Percentiles rank a stretch among this genome's conserved stretches.
Conservation (phyloP, 192 early-diverging fungal genomes). For the Lunasporangiospora selenospora region DNA sequence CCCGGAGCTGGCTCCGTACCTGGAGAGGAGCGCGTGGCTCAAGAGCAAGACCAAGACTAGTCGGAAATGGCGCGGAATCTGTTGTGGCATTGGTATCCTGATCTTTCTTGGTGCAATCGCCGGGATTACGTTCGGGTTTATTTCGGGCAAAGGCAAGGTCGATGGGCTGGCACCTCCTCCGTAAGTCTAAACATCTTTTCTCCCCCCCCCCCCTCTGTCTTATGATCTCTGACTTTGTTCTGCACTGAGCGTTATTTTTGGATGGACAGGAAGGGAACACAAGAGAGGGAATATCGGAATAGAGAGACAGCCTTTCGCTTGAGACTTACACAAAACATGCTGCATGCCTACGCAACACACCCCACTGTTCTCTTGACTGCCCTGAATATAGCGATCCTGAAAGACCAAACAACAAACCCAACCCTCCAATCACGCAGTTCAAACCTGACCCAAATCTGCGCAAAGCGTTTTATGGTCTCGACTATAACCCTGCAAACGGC, state of each 20-base stretch:
- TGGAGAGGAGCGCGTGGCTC: slow-evolving; percentile 21
- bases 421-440: slow-evolving; percentile 21
- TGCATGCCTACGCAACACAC: too few species aligned
- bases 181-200: too few species aligned
- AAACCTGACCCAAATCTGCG: slow-evolving; percentile 35
- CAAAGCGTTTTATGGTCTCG: slow-evolving; percentile 51
- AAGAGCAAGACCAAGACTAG: slow-evolving; percentile 18
- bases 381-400: slow-evolving; percentile 15
- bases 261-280: too few species aligned
- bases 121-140: slow-evolving; percentile 22
- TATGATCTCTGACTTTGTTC: too few species aligned
- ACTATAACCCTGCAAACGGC: slow-evolving; percentile 47
- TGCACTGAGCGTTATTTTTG: too few species aligned
- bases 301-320: too few species aligned
- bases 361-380: too few species aligned
- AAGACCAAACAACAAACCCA: slow-evolving; percentile 5
- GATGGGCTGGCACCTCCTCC: slow-evolving; percentile 33
- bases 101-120: slow-evolving; percentile 17
- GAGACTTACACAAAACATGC: too few species aligned
- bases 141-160: slow-evolving; percentile 19
- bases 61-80: slow-evolving; percentile 32
- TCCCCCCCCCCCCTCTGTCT: too few species aligned
- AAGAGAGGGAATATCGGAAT: too few species aligned
- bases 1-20: too few species aligned
- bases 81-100: slow-evolving; percentile 16